Evolutionary conservation across 257 asterid genomes (phyloP), one percentile per base, ranked within the genome.

Genomic region (Avicennia marina): DNA sequence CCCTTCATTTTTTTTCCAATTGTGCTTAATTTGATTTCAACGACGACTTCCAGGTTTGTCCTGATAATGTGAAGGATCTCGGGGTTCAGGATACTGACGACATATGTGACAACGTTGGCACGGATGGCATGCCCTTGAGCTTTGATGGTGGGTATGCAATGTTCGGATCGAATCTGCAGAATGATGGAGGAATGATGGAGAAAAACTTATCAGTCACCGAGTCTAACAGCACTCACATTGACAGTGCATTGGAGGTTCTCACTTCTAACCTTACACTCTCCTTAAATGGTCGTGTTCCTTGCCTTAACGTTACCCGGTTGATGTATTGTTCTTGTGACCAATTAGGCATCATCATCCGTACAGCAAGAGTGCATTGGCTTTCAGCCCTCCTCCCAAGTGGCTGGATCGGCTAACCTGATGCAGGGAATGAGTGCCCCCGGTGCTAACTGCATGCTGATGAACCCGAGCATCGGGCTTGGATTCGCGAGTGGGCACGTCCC

Each of bases 241-340:
- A 81, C 40, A 79, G 39, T 41, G 46, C 83, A 20, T 56, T 78
- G 4, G 87, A 83, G 90, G 95, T 82, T 34, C 25, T 29, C 61
- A n/a, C 48, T 32, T 53, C 43, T 16, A 55, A 47, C 20, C 34
- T 36, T 36, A 2, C 13, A 4, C 41, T 36, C 41, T 0, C 8
- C 33, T 29, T 29, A 29, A 29, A 29, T 29, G 3, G 7, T 29
- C 7, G 33, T 29, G 33, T 29, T 29, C 7, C 3, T 7, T 29
- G 33, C 33, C 7, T 29, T 3, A 29, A 2, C 3, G 3, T 29
- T 29, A 29, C 33, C 33, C 33, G 26, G 18, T 6, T 40, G 19
- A 25, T 40, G 22, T 16, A 12, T 26, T 50, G 17, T 6, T 16
- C 51, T 10, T 53, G 12, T 43, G 25, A 58, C n/a, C n/a, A n/a